Base-by-base conservation (phyloP, 495 filamentous ascomycete species). In the Neurospora hispaniola region DNA sequence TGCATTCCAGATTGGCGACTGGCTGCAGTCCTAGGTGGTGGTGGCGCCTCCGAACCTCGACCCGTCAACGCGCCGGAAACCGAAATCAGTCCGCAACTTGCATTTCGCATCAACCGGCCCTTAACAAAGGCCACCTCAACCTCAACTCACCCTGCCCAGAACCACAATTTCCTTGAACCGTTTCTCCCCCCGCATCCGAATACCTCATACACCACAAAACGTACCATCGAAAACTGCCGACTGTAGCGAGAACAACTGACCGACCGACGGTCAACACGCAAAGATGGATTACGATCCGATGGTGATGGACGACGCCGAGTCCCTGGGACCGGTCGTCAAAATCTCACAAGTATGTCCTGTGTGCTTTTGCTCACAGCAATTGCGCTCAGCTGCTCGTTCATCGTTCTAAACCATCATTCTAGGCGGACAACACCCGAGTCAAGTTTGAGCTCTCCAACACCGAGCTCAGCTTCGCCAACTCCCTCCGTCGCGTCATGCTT, bases 401-500 rank as follows among this genome's bases (percentile, higher is more conserved):
- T 70, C 73, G 35, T 48, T 72, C 75, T 73, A 71, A 72, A 42
- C 72, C 69, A 23, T 20, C 42, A 48, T 69, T 69, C 69, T 76
- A 95, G 93, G 91, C 89, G 59, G 89, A 90, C 77, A 81, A 82
- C 35, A 83, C 88, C 74, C 88, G 89, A 77, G 92, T 94, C 77
- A 90, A 97, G 82, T 97, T 96, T 83, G 86, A 92, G 79, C 87
- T 97, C 70, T 88, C 84, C 79, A 90, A 91, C 74, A 89, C 92
- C 73, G 92, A 95, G 79, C 88, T 97, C 71, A 88, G 93, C 73
- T 94, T 98, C 77, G 96, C 96, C 75, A 99, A 99, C 86, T 93
- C 94, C 66, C 88, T 98, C 44, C 94, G 96, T 75, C 94, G 96
- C 76, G 87, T 91, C 70, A 94, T 98, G 84, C 91, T 98, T 74